A percentile compares a stretch with the other conserved stretches of the same genome.
Evolutionary conservation across 352 stramenopile species (phyloP).

Genomic region (Globisporangium spinosum): DNA sequence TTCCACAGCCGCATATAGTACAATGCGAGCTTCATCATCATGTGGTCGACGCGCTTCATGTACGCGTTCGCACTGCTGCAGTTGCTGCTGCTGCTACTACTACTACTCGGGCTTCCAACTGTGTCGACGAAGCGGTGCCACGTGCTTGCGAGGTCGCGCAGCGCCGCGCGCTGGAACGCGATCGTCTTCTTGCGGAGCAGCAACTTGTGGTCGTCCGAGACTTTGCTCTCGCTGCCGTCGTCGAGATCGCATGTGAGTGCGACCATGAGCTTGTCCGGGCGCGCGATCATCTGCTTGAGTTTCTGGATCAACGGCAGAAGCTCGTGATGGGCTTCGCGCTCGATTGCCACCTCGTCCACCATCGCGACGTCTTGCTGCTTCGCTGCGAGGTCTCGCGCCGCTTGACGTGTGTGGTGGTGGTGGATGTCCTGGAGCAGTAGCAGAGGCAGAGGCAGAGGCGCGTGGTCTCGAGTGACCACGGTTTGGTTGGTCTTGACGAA

Average conservation of each 20-base stretch:
- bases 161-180: slow-evolving; percentile 33
- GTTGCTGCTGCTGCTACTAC: background rate
- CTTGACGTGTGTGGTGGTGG: background rate
- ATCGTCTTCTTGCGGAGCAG: slow-evolving; percentile 31
- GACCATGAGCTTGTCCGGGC: slow-evolving; percentile 43
- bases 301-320: slow-evolving; percentile 39
- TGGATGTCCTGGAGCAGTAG: background rate
- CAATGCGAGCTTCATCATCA: slow-evolving; percentile 54
- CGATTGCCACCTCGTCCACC: slow-evolving; percentile 6
- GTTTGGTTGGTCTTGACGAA: slow-evolving; percentile 10
- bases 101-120: slow-evolving; percentile 10
- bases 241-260: slow-evolving; percentile 29
- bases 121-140: slow-evolving; percentile 33
- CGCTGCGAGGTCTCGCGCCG: background rate
- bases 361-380: slow-evolving; percentile 8
- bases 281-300: slow-evolving; percentile 45
- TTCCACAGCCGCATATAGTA: slow-evolving; percentile 62
- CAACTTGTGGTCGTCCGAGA: slow-evolving; percentile 18
- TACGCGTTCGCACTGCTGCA: slow-evolving; percentile 1
- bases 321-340: slow-evolving; percentile 23
- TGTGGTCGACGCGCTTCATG: slow-evolving; percentile 31
- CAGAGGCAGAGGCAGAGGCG: slow-evolving; percentile 13
- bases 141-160: slow-evolving; percentile 23
- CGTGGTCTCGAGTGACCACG: slow-evolving; percentile 16
- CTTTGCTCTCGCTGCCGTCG: background rate